Percentiles rank a stretch among this genome's conserved stretches.
phyloP scores from a whole-genome alignment of 495 filamentous ascomycete genomes.

The Aspergillus bridgeri region DNA sequence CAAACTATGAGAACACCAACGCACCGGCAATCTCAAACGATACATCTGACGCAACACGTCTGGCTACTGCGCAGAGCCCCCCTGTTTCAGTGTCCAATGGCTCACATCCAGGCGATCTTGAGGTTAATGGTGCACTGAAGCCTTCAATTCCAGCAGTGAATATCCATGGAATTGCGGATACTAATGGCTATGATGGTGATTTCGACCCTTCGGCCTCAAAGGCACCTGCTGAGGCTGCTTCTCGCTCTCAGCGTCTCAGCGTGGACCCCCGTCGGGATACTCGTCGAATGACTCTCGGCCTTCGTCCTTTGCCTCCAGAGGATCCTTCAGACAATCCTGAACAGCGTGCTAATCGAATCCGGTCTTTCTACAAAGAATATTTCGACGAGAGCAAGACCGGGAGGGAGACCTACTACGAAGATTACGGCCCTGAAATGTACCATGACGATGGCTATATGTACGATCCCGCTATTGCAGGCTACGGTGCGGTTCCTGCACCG shows the following conservation, averaged over 20 bases:
- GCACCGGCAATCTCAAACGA: background rate
- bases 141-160: conserved; percentile 35
- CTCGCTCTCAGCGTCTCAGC: conserved; percentile 19
- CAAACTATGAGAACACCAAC: background rate
- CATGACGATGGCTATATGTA: conserved; percentile 55
- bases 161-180: conserved; percentile 27
- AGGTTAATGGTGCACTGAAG: conserved; percentile 55
- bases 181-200: conserved; percentile 8
- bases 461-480: conserved; percentile 68
- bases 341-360: conserved; percentile 89
- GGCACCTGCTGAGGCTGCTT: conserved; percentile 24
- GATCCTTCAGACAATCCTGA: conserved; percentile 85
- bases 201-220: conserved; percentile 10
- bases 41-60: no score
- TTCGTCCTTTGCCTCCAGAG: conserved; percentile 89
- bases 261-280: conserved; percentile 53
- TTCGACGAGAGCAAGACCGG: conserved; percentile 80
- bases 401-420: conserved; percentile 61
- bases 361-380: conserved; percentile 99
- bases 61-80: no score
- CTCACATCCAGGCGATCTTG: conserved; percentile 59
- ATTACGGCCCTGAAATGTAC: conserved; percentile 64
- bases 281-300: conserved; percentile 77
- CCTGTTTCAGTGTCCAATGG: no score
- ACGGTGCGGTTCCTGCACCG: conserved; percentile 59